phyloP scores from a whole-genome alignment of 768 basidiomycete genomes.

The Astraeus odoratus region DNA sequence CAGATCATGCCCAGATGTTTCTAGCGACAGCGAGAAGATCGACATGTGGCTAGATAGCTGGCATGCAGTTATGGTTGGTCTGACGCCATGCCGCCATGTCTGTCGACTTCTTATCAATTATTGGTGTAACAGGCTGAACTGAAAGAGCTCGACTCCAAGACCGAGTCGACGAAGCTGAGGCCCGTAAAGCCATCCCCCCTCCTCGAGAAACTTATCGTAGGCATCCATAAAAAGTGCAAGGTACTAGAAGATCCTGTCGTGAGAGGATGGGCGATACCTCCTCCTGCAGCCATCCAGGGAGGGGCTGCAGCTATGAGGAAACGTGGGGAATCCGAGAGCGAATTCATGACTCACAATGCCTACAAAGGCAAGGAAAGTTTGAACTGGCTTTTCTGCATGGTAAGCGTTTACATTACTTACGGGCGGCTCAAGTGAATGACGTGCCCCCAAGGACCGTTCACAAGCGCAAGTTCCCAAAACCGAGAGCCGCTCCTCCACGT shows the following conservation, averaged over 20 bases:
- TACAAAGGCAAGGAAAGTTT: background rate
- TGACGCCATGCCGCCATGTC: background rate
- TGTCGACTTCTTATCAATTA: no score
- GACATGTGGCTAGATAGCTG: background rate
- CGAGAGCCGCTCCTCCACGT: background rate
- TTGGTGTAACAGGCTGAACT: background rate
- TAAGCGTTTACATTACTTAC: background rate
- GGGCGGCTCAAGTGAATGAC: background rate
- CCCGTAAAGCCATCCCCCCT: background rate
- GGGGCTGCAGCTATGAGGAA: background rate
- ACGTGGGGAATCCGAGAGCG: background rate
- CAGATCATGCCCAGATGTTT: background rate
- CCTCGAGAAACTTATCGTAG: conserved; percentile 1
- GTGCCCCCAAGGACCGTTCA: background rate
- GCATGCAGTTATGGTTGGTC: background rate
- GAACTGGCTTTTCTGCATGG: background rate
- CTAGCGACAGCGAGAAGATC: background rate
- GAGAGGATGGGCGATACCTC: background rate
- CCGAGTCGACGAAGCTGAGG: background rate
- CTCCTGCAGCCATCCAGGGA: background rate
- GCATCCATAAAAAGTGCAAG: background rate
- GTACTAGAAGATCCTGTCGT: background rate
- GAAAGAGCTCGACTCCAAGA: background rate
- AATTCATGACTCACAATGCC: no score
- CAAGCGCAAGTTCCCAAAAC: background rate